Evolutionary conservation across 2,329 filamentous ascomycete genomes (phyloP).

Genomic region (Pleurostoma richardsiae): DNA sequence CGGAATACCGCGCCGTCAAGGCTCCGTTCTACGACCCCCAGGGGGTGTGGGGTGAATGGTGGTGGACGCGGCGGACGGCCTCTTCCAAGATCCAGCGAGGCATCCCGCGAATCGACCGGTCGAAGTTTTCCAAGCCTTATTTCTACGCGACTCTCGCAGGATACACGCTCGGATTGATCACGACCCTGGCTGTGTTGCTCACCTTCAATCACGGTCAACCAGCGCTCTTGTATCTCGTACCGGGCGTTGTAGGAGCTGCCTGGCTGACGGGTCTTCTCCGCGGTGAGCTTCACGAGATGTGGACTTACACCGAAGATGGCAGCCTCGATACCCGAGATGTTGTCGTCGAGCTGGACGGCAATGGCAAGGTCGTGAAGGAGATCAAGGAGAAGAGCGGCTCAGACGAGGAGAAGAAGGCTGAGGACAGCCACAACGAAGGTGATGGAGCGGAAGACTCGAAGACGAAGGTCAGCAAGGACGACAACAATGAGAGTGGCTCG

Average conservation of each 20-base stretch:
- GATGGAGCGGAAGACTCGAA: not conserved
- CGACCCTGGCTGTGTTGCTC: constrained; percentile 72
- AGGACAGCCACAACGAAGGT: constrained; percentile 6
- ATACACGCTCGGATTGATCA: constrained; percentile 72
- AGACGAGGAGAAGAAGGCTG: constrained; percentile 10
- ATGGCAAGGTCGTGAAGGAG: constrained; percentile 39
- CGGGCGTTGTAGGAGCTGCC: constrained; percentile 69
- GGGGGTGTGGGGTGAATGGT: constrained; percentile 75
- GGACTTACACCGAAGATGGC: constrained; percentile 74
- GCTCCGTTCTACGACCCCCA: constrained; percentile 53
- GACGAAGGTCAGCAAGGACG: constrained; percentile 31
- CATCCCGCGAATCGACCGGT: constrained; percentile 28
- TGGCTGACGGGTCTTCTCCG: constrained; percentile 69
- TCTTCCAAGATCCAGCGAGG: constrained; percentile 2
- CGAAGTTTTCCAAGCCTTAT: constrained; percentile 74
- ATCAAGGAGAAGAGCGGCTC: constrained; percentile 20
- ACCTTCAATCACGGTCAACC: constrained; percentile 80
- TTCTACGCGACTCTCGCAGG: constrained; percentile 74
- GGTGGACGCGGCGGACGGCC: constrained; percentile 59
- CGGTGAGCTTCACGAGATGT: constrained; percentile 72
- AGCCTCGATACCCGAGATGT: constrained; percentile 50
- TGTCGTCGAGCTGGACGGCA: constrained; percentile 47
- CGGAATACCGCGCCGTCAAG: constrained; percentile 44
- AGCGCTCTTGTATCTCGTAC: constrained; percentile 87
- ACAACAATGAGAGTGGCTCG: constrained; percentile 19